Evolutionary conservation across 2,329 filamentous ascomycete species (phyloP), one percentile per base, ranked within the genome.

Genomic region (Neonectria neomacrospora): DNA sequence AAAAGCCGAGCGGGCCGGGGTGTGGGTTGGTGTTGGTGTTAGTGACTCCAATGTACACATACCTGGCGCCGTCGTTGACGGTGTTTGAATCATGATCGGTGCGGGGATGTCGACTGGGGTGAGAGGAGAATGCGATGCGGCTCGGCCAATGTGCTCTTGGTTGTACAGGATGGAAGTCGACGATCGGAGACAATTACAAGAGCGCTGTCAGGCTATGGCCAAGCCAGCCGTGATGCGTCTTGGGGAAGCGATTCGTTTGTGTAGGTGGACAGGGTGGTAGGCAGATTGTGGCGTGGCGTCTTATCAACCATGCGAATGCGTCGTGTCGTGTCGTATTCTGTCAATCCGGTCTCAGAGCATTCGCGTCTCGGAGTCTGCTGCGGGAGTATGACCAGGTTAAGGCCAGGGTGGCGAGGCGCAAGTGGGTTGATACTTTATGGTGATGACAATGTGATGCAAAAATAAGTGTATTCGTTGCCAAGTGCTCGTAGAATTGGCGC

Each of bases 71-170:
- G 69, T 47, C 48, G 66, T 44, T 28, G 66, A 60, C 50, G 72
- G 67, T 48, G 71, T 70, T 63, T 73, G 69, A 28, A 74, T 69
- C 71, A 74, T 73, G 67, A 59, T 65, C 69, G 65, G 37, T 70
- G 70, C 54, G 67, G 67, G 64, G 70, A 65, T 64, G 66, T 44
- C 26, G 42, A 51, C 50, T 48, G 67, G 69, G 65, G 65, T 64
- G 32, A 22, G 55, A 54, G 51, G 63, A 65, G 56, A 61, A 57
- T 56, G 20, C 48, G 26, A 48, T 57, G 52, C 58, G 54, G 32
- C 28, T 65, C 54, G 32, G 60, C 39, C 58, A 53, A 52, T 50
- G 61, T 59, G 47, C 37, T 58, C 37, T 55, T 72, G 62, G 66
- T 69, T 69, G 64, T 72, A 63, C 53, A 61, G 57, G 54, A 62